Conservation (phyloP, 1,284 basidiomycete genomes). For the Cryptococcus floricola region DNA sequence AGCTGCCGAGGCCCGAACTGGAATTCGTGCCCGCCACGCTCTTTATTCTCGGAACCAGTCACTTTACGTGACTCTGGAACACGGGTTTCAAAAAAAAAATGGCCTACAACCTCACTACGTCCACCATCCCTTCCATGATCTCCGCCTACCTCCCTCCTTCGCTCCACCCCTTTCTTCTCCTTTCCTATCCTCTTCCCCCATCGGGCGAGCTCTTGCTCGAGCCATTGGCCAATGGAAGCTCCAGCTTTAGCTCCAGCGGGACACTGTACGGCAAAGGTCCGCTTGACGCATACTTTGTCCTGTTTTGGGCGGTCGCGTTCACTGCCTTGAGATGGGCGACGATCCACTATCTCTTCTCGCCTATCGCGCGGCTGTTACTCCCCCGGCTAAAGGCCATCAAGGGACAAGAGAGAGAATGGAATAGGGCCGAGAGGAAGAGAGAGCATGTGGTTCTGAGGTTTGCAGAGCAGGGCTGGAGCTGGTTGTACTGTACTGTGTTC, state of each 20-base stretch:
- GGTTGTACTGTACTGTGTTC: conserved; percentile 71
- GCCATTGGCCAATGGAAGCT: not conserved
- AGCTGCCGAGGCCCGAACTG: too few relatives aligned
- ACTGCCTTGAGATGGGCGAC: conserved; percentile 70
- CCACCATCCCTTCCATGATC: conserved; percentile 14
- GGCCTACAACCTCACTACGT: conserved; percentile 17
- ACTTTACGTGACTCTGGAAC: too few relatives aligned
- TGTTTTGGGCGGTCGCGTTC: conserved; percentile 71
- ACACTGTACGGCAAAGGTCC: conserved; percentile 60
- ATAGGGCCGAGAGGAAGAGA: conserved; percentile 37
- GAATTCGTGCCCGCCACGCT: too few relatives aligned
- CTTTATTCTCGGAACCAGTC: too few relatives aligned
- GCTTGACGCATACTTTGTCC: conserved; percentile 66
- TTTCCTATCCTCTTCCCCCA: conserved; percentile 64
- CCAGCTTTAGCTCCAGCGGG: not conserved
- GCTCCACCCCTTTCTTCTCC: conserved; percentile 62
- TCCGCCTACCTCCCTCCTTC: conserved; percentile 21
- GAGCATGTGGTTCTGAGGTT: conserved; percentile 76
- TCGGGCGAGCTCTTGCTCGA: not conserved
- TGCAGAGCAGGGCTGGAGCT: conserved; percentile 90
- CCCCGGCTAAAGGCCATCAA: conserved; percentile 1
- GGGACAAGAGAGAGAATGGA: conserved; percentile 11
- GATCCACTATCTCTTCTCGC: conserved; percentile 68
- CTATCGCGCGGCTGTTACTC: conserved; percentile 71
- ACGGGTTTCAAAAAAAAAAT: conserved; percentile 12